Evolutionary conservation across 176 grass and related monocot species (phyloP).

Genomic region (Musa beccarii): DNA sequence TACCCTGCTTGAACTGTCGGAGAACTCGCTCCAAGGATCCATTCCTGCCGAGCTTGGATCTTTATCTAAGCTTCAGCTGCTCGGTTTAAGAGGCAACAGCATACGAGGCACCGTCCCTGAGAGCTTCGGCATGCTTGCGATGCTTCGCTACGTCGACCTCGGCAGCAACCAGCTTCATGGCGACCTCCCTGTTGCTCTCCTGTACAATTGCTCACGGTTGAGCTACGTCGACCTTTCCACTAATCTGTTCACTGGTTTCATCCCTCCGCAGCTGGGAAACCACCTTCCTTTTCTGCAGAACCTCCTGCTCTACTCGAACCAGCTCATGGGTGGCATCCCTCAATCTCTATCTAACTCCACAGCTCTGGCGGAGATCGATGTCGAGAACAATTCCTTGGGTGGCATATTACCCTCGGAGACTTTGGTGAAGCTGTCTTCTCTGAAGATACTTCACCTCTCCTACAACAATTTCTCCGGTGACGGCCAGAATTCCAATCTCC

Average conservation of each 20-base stretch:
- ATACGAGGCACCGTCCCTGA: conserved; percentile 10
- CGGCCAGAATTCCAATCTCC: conserved; percentile 12
- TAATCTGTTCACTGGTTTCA: conserved; percentile 16
- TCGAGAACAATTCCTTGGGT: conserved; percentile 12
- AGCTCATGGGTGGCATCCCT: conserved; percentile 12
- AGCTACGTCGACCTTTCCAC: conserved; percentile 19
- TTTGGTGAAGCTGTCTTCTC: conserved; percentile 7
- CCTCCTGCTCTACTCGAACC: conserved; percentile 16
- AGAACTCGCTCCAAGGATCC: conserved; percentile 16
- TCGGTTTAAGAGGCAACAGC: not conserved
- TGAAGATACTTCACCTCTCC: conserved; percentile 23
- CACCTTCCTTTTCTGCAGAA: conserved; percentile 14
- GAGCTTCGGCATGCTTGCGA: conserved; percentile 20
- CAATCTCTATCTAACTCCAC: conserved; percentile 16
- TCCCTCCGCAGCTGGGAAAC: conserved; percentile 15
- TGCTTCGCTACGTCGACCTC: conserved; percentile 4
- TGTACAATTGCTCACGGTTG: conserved; percentile 18
- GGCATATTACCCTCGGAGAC: conserved; percentile 19
- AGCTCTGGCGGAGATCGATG: conserved; percentile 10
- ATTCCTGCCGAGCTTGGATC: conserved; percentile 16
- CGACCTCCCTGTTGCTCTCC: conserved; percentile 3
- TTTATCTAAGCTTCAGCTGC: conserved; percentile 4
- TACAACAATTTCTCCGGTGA: conserved; percentile 20
- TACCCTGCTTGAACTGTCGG: conserved; percentile 19
- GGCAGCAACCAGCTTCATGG: conserved; percentile 16